A percentile compares a stretch with the other conserved stretches of the same genome.
Evolutionary conservation across 2,329 filamentous ascomycete genomes (phyloP).

Genomic region (Canariomyces notabilis): DNA sequence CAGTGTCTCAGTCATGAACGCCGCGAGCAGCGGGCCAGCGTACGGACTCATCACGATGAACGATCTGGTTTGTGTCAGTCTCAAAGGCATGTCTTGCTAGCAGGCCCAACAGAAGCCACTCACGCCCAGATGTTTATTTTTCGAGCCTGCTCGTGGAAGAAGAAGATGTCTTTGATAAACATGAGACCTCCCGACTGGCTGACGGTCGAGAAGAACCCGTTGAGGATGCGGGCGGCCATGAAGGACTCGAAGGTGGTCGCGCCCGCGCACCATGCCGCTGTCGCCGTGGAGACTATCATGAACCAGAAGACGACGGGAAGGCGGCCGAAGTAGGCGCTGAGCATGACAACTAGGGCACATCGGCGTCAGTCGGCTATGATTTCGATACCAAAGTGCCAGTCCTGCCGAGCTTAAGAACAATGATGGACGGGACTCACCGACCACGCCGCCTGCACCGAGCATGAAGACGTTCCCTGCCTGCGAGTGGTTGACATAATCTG

Average conservation of each 20-base stretch:
- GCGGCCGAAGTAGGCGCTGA: slow-evolving; percentile 40
- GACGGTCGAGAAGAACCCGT: slow-evolving; percentile 44
- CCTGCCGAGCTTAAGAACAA: background rate
- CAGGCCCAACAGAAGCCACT: slow-evolving; percentile 12
- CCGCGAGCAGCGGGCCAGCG: slow-evolving; percentile 40
- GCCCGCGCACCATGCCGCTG: slow-evolving; percentile 40
- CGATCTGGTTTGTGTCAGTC: slow-evolving; percentile 21
- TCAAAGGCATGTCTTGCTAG: no score
- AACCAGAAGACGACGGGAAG: slow-evolving; percentile 42
- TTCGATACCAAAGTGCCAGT: background rate
- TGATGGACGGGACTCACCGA: slow-evolving; percentile 27
- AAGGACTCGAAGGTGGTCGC: slow-evolving; percentile 42
- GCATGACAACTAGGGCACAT: slow-evolving; percentile 30
- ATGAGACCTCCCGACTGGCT: slow-evolving; percentile 43
- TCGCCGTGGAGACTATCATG: slow-evolving; percentile 33
- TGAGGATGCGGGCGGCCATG: slow-evolving; percentile 44
- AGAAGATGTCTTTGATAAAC: slow-evolving; percentile 55
- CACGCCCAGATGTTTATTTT: slow-evolving; percentile 47
- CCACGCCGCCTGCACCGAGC: slow-evolving; percentile 39
- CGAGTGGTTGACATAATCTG: slow-evolving; percentile 46
- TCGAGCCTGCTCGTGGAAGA: slow-evolving; percentile 51
- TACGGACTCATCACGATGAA: slow-evolving; percentile 41
- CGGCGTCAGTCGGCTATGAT: background rate
- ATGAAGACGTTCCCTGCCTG: slow-evolving; percentile 50
- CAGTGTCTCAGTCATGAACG: slow-evolving; percentile 44